phyloP scores from a whole-genome alignment of 2,329 filamentous ascomycete species.

The Coccinonectria pachysandricola region DNA sequence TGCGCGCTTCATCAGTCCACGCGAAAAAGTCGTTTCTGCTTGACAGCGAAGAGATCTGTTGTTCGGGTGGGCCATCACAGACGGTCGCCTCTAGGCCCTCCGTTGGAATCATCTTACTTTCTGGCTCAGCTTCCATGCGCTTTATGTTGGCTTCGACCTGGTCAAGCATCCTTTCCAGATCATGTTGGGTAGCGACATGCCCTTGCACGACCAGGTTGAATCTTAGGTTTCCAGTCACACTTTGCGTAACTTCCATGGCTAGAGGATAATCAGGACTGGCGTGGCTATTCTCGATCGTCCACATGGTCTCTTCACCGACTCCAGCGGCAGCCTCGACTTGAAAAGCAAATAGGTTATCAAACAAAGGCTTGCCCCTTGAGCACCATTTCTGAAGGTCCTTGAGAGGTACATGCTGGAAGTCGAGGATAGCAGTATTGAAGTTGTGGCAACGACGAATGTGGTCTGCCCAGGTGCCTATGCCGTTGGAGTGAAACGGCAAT shows the following conservation, averaged over 20 bases:
- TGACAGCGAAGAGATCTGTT: slow-evolving; percentile 30
- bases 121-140: slow-evolving; percentile 5
- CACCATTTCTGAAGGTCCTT: slow-evolving; percentile 76
- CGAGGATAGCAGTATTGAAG: slow-evolving; percentile 56
- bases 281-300: slow-evolving; percentile 41
- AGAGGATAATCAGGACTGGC: slow-evolving; percentile 59
- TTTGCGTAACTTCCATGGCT: slow-evolving; percentile 61
- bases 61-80: no score
- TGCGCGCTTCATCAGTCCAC: slow-evolving; percentile 46
- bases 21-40: slow-evolving; percentile 28
- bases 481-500: slow-evolving; percentile 54
- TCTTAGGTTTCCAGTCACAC: slow-evolving; percentile 34
- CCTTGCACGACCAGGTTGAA: slow-evolving; percentile 51
- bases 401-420: slow-evolving; percentile 64
- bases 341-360: slow-evolving; percentile 77
- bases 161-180: slow-evolving; percentile 25
- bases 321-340: slow-evolving; percentile 39
- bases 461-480: slow-evolving; percentile 45
- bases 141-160: slow-evolving; percentile 22
- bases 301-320: slow-evolving; percentile 28
- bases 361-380: slow-evolving; percentile 48
- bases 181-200: slow-evolving; percentile 21
- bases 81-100: not conserved
- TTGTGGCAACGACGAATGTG: slow-evolving; percentile 56
- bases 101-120: slow-evolving; percentile 2